These are phyloP conservation scores for Xanthoconium separans DNA, from an alignment of 1,284 basidiomycete species.

Conservation along the genomic window DNA sequence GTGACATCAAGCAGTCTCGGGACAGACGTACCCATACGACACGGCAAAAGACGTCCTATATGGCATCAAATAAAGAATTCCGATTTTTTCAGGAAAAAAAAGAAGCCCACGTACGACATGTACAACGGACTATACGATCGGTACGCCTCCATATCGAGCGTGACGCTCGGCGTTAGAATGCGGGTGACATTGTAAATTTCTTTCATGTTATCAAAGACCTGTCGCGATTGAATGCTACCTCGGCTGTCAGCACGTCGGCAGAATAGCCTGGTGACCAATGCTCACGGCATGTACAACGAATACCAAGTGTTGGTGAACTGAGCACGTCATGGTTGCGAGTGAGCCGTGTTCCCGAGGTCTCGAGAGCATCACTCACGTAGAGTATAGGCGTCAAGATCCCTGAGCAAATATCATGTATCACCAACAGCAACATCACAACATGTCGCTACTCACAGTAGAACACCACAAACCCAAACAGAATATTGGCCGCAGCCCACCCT, in stretches of 20 bases:
- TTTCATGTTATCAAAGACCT: constrained; percentile 48
- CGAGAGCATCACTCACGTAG: constrained; percentile 24
- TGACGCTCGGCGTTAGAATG: constrained; percentile 49
- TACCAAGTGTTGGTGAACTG: constrained; percentile 49
- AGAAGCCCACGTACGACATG: constrained; percentile 41
- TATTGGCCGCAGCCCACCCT: constrained; percentile 62
- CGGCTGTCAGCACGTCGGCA: neutral
- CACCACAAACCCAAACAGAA: constrained; percentile 62
- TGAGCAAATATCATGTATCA: constrained; percentile 23
- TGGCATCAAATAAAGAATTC: neutral
- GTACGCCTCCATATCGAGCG: constrained; percentile 58
- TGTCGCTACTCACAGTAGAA: constrained; percentile 43
- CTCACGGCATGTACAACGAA: constrained; percentile 42
- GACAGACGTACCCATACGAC: constrained; percentile 39
- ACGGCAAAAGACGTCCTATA: constrained; percentile 51
- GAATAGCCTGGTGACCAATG: neutral
- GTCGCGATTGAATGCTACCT: constrained; percentile 28
- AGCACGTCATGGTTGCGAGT: constrained; percentile 32
- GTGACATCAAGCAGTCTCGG: neutral
- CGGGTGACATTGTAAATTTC: constrained; percentile 55
- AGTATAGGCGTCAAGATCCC: constrained; percentile 57
- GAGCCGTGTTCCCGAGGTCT: neutral
- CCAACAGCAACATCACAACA: neutral
- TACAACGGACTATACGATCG: constrained; percentile 68
- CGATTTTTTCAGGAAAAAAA: neutral